Evolutionary conservation across 2,329 filamentous ascomycete species (phyloP), one percentile per base, ranked within the genome.

Genomic region (Talaromyces sp.): DNA sequence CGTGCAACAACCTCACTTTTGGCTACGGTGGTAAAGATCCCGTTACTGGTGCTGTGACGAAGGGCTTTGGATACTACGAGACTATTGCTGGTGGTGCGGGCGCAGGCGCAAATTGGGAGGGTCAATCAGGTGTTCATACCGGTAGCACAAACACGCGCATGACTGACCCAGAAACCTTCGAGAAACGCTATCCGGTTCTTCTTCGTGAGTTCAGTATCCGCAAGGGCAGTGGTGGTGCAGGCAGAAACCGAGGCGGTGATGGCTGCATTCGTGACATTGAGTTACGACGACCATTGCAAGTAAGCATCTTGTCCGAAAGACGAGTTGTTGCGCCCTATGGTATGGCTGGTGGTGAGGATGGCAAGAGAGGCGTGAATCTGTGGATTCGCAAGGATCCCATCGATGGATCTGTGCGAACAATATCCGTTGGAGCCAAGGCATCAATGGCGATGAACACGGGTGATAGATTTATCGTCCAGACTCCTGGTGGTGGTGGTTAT

Each of bases 101-200:
- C 50, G 92, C 91, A 0, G 91, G 91, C 0, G 85, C 88, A 0
- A 84, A 84, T 24, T 95, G 91, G 91, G 83, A 89, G 66, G 91
- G 91, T 27, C 89, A 90, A 27, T 87, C 83, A 65, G 91, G 90
- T 24, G 90, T 94, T 39, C 90, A 95, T 74, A 90, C 88, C 3
- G 91, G 94, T 78, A 94, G 94, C 90, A 95, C 91, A 11, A 96
- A 95, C 76, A 95, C 91, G 1, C 85, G 91, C 5, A 95, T 94
- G 73, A 94, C 91, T 0, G 91, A 96, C 74, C 85, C 89, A 0
- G 91, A 96, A 74, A 87, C 94, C 13, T 91, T 95, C 67, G 91
- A 95, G 79, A 84, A 90, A 48, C 82, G 91, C 2, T 94, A 94
- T 71, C 91, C 91, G 0, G 90, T 93, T 1, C 79, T 95, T 7